phyloP scores from a whole-genome alignment of 768 basidiomycete genomes.

The Pulveroboletus ravenelii region DNA sequence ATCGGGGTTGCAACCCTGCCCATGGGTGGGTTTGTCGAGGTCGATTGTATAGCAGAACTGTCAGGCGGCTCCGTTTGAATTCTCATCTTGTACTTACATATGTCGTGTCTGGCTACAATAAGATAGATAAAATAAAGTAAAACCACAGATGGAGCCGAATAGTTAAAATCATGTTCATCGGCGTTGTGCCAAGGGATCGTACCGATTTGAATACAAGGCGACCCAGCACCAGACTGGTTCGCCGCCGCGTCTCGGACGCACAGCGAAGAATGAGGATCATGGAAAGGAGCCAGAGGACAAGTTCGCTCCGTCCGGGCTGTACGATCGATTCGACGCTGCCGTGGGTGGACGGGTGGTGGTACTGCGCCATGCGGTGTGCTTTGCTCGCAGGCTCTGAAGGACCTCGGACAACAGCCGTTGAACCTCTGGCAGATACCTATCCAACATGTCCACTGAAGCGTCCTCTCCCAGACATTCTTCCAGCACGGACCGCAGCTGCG shows the following conservation, averaged over 20 bases:
- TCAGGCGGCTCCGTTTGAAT: not conserved
- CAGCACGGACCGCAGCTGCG: constrained; percentile 35
- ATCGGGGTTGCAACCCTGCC: constrained; percentile 53
- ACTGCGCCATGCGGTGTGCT: constrained; percentile 37
- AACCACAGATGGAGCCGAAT: not conserved
- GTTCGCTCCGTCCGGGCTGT: not conserved
- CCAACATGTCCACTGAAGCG: constrained; percentile 31
- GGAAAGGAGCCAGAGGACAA: constrained; percentile 2
- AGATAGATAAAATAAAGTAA: not conserved
- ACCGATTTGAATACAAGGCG: not conserved
- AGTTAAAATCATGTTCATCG: not conserved
- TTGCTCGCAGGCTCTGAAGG: constrained; percentile 38
- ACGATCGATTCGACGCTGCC: not conserved
- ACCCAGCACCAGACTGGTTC: not conserved
- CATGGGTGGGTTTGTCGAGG: constrained; percentile 51
- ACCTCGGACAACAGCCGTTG: constrained; percentile 35
- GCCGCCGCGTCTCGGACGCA: constrained; percentile 8
- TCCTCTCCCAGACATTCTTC: constrained; percentile 43
- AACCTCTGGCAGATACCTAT: constrained; percentile 36
- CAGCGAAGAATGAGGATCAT: constrained; percentile 3
- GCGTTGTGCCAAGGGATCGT: not conserved
- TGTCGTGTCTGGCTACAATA: not conserved
- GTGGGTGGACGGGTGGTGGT: constrained; percentile 15
- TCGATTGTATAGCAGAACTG: constrained; percentile 53
- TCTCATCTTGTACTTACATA: not conserved